These are phyloP conservation scores for Boletellus emodensis DNA, from an alignment of 768 basidiomycete genomes.

Conservation along the genomic window DNA sequence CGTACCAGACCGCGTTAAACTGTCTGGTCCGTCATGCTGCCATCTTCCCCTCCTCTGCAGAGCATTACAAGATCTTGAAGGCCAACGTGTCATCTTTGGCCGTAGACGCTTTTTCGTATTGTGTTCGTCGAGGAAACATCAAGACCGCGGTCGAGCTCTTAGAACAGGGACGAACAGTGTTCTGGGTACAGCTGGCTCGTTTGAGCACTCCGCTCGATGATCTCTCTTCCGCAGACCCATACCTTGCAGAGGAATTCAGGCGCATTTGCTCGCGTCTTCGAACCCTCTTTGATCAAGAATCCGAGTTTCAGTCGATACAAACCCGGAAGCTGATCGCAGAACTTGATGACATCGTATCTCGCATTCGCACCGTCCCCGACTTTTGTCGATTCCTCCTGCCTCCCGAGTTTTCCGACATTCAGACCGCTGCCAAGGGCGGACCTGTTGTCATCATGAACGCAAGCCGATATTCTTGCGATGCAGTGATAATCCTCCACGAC, in stretches of 20 bases:
- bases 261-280: background rate
- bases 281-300: background rate
- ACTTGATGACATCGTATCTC: background rate
- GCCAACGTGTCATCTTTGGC: background rate
- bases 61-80: background rate
- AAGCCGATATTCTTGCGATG: slow-evolving; percentile 2
- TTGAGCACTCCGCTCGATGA: background rate
- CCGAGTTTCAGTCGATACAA: background rate
- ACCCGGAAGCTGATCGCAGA: background rate
- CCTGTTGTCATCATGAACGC: slow-evolving; percentile 6
- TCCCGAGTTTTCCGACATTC: slow-evolving; percentile 6
- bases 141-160: background rate
- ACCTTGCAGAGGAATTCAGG: background rate
- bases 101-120: background rate
- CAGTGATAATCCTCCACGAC: slow-evolving; percentile 5
- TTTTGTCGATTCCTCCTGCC: slow-evolving; percentile 15
- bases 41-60: background rate
- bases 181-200: background rate
- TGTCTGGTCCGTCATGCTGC: background rate
- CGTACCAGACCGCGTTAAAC: background rate
- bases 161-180: background rate
- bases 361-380: background rate
- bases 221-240: background rate
- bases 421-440: slow-evolving; percentile 1
- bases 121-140: background rate